Base-by-base conservation (phyloP, 192 early-diverging fungal genomes). In the Podochytrium sp. region DNA sequence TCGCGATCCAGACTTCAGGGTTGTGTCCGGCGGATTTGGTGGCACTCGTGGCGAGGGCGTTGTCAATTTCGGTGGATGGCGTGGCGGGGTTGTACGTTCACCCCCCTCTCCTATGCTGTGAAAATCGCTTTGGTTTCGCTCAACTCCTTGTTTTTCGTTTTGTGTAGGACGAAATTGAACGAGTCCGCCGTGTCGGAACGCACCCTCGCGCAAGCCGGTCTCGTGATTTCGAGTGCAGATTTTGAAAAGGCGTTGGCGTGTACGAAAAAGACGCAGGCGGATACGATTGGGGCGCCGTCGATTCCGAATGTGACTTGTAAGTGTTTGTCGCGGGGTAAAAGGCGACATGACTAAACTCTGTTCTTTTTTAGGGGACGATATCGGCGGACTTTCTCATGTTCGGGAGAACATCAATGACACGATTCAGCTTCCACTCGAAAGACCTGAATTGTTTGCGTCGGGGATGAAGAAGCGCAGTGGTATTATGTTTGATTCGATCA, bases 321-420 rank as follows among this genome's bases (percentile, higher is more conserved):
- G 95, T 37, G 34, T 7, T 35, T 61, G n/a, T n/a, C n/a, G n/a
- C n/a, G n/a, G n/a, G n/a, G n/a, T n/a, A 47, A 47, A 47, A 47
- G 25, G 30, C 7, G 30, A 30, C 47, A 34, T 55, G 1, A 2
- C 37, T 63, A 35, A 63, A 16, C 2, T 29, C 1, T 35, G 18
- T 37, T 37, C 18, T 2, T 63, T 37, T 39, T 2, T n/a, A 69
- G 66, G 66, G 85, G 95, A 97, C 61, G 98, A 99, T 77, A 93
- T 99, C 33, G 98, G 98, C 55, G 98, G 98, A 20, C 79, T 99
- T 47, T 89, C 91, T 1, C 89, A 93, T 51, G 95, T 98, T 39
- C 98, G 98, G 76, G 88, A 92, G 64, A 91, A 92, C 68, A 95
- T 99, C 72, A 73, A 95, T 49, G 98, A 98, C 73, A 99, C 97